These are phyloP conservation scores for Favolaschia claudopus DNA, from an alignment of 768 basidiomycete genomes.

Conservation along the genomic window DNA sequence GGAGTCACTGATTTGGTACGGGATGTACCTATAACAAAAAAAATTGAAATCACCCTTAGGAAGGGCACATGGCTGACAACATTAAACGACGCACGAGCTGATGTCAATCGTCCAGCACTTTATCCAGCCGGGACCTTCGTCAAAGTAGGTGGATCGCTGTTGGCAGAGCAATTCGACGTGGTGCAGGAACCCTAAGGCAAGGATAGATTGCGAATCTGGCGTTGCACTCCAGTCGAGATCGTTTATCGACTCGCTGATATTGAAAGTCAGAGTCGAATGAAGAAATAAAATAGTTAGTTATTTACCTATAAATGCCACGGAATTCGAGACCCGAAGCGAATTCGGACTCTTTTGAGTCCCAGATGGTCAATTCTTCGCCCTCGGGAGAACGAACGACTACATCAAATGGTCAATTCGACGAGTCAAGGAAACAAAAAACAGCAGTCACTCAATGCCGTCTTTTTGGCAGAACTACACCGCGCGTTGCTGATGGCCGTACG, in stretches of 20 bases:
- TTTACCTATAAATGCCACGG: constrained; percentile 65
- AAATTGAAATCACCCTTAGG: neutral
- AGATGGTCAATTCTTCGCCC: constrained; percentile 88
- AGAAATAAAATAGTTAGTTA: neutral
- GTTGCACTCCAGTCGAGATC: constrained; percentile 96
- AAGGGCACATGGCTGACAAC: no score
- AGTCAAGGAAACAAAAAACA: neutral
- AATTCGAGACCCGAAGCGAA: constrained; percentile 92
- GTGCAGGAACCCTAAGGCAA: constrained; percentile 86
- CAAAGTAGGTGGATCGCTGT: constrained; percentile 91
- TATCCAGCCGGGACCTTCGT: constrained; percentile 81
- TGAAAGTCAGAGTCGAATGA: neutral
- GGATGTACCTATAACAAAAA: constrained; percentile 65
- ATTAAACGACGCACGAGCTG: constrained; percentile 61
- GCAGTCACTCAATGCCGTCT: constrained; percentile 82
- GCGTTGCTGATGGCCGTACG: constrained; percentile 71
- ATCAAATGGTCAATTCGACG: constrained; percentile 8
- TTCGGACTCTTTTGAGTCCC: constrained; percentile 95
- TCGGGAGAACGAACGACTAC: constrained; percentile 67
- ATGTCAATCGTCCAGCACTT: constrained; percentile 76
- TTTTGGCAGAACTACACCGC: constrained; percentile 89
- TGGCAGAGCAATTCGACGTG: constrained; percentile 90
- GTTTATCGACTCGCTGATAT: constrained; percentile 63
- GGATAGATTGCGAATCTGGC: constrained; percentile 86
- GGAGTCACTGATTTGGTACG: constrained; percentile 85